phyloP scores from a whole-genome alignment of 306 rosid genomes.

The Delonix regia region DNA sequence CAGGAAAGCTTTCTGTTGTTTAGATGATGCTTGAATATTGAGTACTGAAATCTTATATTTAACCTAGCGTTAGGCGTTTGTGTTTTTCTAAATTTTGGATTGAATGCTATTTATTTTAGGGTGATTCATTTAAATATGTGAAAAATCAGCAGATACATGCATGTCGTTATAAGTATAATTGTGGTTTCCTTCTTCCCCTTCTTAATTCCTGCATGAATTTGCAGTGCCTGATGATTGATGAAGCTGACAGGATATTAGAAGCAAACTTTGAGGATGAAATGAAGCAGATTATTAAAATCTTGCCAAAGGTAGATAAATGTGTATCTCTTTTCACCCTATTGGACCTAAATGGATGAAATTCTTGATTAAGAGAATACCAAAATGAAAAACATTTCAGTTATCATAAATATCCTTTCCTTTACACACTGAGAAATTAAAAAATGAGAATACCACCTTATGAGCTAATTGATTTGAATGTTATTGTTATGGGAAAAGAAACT shows the following conservation, averaged over 20 bases:
- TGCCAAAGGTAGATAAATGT: slow-evolving; percentile 71
- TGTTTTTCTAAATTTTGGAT: background rate
- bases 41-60: background rate
- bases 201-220: slow-evolving; percentile 34
- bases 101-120: background rate
- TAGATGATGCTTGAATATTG: background rate
- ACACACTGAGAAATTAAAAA: background rate
- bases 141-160: slow-evolving; percentile 2
- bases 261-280: slow-evolving; percentile 95
- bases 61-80: background rate
- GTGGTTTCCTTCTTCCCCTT: slow-evolving; percentile 32
- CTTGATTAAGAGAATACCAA: slow-evolving; percentile 1
- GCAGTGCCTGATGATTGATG: slow-evolving; percentile 93
- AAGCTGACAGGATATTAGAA: slow-evolving; percentile 97
- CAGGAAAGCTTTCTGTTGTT: background rate
- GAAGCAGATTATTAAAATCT: slow-evolving; percentile 79
- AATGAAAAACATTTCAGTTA: background rate
- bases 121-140: slow-evolving; percentile 10
- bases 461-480: slow-evolving; percentile 10
- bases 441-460: background rate
- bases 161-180: slow-evolving; percentile 34
- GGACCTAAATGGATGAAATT: background rate
- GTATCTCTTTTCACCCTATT: background rate
- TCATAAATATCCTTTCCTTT: background rate
- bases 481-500: background rate